These are phyloP conservation scores for Bruguiera sexangula DNA, from an alignment of 345 rosid genomes.

Conservation along the genomic window DNA sequence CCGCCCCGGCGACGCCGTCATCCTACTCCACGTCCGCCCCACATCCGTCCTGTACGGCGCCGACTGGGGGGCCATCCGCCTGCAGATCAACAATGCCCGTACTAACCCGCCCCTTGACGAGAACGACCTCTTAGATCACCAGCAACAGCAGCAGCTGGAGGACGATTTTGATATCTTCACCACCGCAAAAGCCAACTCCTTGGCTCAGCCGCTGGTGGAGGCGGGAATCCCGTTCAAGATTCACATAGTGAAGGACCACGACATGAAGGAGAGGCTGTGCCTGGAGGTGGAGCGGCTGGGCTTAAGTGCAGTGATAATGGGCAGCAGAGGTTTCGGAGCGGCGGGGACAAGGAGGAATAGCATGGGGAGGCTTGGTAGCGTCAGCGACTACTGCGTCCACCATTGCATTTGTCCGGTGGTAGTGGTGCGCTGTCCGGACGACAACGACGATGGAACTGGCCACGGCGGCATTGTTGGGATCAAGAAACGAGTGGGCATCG, in stretches of 20 bases:
- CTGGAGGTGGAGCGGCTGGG: constrained; percentile 34
- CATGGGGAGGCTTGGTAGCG: constrained; percentile 22
- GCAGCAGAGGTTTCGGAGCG: constrained; percentile 34
- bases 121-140: constrained; percentile 9
- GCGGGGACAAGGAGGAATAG: constrained; percentile 12
- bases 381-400: constrained; percentile 31
- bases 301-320: constrained; percentile 32
- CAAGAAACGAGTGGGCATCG: constrained; percentile 3
- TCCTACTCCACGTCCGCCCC: constrained; percentile 38
- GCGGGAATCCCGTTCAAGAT: constrained; percentile 27
- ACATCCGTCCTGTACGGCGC: constrained; percentile 85
- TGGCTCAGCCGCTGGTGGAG: constrained; percentile 30
- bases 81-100: constrained; percentile 27
- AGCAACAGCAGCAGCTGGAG: constrained; percentile 41
- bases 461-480: constrained; percentile 2
- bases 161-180: constrained; percentile 71
- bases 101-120: constrained; percentile 5
- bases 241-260: constrained; percentile 34
- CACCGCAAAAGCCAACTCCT: constrained; percentile 13
- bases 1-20: constrained; percentile 59
- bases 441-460: neutral
- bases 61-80: constrained; percentile 86
- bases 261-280: constrained; percentile 34
- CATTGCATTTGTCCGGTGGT: constrained; percentile 32
- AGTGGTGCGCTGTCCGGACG: constrained; percentile 21